A percentile compares a stretch with the other conserved stretches of the same genome.
Conservation (phyloP, 257 asterid genomes). For the Knoxia roxburghii region DNA sequence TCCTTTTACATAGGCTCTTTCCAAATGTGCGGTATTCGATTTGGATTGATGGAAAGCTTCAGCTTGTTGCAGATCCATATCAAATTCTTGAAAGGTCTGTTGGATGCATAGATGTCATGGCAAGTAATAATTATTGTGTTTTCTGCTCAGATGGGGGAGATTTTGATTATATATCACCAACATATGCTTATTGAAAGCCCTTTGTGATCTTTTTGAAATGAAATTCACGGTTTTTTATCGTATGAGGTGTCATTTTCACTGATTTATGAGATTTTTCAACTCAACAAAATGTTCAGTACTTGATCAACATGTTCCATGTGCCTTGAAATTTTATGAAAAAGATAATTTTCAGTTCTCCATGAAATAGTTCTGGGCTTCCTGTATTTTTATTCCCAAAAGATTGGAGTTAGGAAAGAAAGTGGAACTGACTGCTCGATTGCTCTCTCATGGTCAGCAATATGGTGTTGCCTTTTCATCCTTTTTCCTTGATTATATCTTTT, state of each 20-base stretch:
- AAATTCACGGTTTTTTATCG: neutral
- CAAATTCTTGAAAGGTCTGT: conserved; percentile 87
- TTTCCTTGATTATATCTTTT: neutral
- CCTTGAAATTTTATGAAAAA: neutral
- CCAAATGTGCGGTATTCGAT: conserved; percentile 81
- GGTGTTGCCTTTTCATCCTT: neutral
- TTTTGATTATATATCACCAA: neutral
- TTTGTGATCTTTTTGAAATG: neutral
- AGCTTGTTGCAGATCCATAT: conserved; percentile 90
- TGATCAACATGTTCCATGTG: neutral
- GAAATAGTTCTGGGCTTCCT: neutral
- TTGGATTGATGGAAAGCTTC: conserved; percentile 97
- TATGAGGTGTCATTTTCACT: neutral
- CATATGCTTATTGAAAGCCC: neutral
- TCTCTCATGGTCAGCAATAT: neutral
- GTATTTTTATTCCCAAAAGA: neutral
- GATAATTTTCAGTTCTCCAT: too few species aligned
- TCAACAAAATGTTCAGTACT: neutral
- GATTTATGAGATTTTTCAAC: neutral
- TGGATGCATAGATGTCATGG: conserved; percentile 10
- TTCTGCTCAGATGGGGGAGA: neutral
- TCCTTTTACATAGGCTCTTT: conserved; percentile 85
- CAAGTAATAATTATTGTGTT: neutral
- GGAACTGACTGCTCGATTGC: neutral
- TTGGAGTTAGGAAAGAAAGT: too few species aligned